phyloP scores from a whole-genome alignment of 2,329 filamentous ascomycete species.

The Balansia obtecta region DNA sequence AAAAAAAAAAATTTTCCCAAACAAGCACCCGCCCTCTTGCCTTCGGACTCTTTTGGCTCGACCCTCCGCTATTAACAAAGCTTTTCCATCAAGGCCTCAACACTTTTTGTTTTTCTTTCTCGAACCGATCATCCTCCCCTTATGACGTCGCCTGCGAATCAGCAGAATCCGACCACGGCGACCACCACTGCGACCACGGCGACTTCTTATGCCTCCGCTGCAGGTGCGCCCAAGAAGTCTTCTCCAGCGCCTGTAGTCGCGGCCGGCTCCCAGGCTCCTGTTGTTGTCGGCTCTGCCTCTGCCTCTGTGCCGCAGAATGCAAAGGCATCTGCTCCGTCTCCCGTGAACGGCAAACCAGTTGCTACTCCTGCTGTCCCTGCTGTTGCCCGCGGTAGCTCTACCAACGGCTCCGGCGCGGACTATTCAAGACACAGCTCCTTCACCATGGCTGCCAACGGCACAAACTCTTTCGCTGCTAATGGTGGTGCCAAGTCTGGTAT shows the following conservation, averaged over 20 bases:
- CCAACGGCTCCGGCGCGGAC: slow-evolving; percentile 58
- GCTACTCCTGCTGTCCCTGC: slow-evolving; percentile 58
- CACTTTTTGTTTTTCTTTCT: too few relatives aligned
- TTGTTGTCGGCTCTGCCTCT: slow-evolving; percentile 43
- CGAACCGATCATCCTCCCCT: slow-evolving; percentile 14
- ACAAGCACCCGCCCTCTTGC: slow-evolving; percentile 6
- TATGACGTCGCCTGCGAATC: slow-evolving; percentile 50
- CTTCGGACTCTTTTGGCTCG: neutral
- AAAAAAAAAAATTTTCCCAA: slow-evolving; percentile 1
- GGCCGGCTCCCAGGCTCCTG: slow-evolving; percentile 40
- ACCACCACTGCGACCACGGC: slow-evolving; percentile 44
- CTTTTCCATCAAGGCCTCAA: neutral
- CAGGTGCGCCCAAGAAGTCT: slow-evolving; percentile 50
- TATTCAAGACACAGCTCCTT: slow-evolving; percentile 82
- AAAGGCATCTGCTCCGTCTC: slow-evolving; percentile 56
- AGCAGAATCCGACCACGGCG: slow-evolving; percentile 43
- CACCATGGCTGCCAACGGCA: slow-evolving; percentile 77
- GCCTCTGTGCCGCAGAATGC: slow-evolving; percentile 40
- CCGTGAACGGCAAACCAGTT: slow-evolving; percentile 73
- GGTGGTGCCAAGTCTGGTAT: slow-evolving; percentile 55
- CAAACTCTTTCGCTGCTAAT: slow-evolving; percentile 65
- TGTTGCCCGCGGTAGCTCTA: slow-evolving; percentile 49
- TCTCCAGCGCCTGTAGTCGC: slow-evolving; percentile 48
- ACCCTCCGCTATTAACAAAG: slow-evolving; percentile 1
- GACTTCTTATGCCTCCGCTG: slow-evolving; percentile 56